These are phyloP conservation scores for Kokia cookei DNA, from an alignment of 441 rosid genomes.

Conservation along the genomic window DNA sequence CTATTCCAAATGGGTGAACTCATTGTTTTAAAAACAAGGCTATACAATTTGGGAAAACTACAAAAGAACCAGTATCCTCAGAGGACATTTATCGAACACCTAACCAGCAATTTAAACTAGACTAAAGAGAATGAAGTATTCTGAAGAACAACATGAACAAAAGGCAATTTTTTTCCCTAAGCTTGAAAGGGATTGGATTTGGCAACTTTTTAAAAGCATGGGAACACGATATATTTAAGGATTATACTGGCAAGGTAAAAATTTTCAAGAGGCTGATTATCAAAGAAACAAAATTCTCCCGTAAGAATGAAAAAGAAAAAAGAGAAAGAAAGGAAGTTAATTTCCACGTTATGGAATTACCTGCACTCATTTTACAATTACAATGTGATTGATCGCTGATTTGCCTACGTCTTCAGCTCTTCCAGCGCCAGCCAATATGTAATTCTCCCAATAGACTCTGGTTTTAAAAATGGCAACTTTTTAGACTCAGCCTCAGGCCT, in stretches of 20 bases:
- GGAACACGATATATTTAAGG: not conserved
- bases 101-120: not conserved
- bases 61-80: not conserved
- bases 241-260: not conserved
- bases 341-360: constrained; percentile 6
- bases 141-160: not conserved
- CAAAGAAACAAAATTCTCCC: not conserved
- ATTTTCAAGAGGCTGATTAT: not conserved
- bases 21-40: not conserved
- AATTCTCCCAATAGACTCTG: not conserved
- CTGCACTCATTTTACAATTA: constrained; percentile 35
- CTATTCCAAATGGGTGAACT: constrained; percentile 24
- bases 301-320: not conserved
- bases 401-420: not conserved
- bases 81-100: not conserved
- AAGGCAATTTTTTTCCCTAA: not conserved
- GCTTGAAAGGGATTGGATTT: not conserved
- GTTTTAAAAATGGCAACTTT: not conserved
- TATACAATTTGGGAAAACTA: not conserved
- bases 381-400: not conserved
- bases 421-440: not conserved
- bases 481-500: not conserved
- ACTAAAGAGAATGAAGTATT: not conserved
- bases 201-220: not conserved
- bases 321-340: not conserved